Conservation (phyloP, 208 protist genomes). For the Trichomonas tenax region DNA sequence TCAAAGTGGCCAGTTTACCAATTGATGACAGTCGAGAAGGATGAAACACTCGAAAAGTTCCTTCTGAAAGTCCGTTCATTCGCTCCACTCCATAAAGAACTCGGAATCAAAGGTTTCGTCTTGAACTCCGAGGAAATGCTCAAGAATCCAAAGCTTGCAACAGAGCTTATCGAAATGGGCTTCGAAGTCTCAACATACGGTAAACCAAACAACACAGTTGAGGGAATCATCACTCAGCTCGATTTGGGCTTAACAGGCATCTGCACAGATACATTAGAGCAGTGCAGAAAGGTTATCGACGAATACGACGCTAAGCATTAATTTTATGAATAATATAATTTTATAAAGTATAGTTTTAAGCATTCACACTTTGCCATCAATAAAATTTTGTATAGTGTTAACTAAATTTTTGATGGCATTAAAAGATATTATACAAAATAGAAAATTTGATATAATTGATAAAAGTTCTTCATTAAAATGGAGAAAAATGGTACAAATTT, state of each 20-base stretch:
- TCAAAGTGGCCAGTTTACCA: not conserved
- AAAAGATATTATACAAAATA: too few species aligned
- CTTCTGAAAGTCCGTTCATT: not conserved
- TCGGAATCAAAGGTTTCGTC: not conserved
- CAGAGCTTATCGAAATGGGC: not conserved
- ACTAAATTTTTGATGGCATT: too few species aligned
- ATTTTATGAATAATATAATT: not conserved
- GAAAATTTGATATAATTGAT: too few species aligned
- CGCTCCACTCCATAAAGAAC: not conserved
- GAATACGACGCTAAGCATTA: not conserved
- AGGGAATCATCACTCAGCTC: not conserved
- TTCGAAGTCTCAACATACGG: not conserved
- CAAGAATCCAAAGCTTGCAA: not conserved
- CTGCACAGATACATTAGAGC: not conserved
- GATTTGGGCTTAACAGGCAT: not conserved
- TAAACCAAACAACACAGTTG: not conserved
- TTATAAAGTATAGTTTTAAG: too few species aligned
- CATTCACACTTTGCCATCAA: too few species aligned
- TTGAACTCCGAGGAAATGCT: not conserved
- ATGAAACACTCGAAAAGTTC: not conserved
- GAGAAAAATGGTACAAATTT: too few species aligned
- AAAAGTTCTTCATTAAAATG: too few species aligned
- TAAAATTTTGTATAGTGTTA: too few species aligned
- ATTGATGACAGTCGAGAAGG: not conserved
- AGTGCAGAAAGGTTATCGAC: not conserved